Evolutionary conservation across 805 yeast genomes (phyloP), one percentile per base, ranked within the genome.

Genomic region (Saccharomycopsis sp.): DNA sequence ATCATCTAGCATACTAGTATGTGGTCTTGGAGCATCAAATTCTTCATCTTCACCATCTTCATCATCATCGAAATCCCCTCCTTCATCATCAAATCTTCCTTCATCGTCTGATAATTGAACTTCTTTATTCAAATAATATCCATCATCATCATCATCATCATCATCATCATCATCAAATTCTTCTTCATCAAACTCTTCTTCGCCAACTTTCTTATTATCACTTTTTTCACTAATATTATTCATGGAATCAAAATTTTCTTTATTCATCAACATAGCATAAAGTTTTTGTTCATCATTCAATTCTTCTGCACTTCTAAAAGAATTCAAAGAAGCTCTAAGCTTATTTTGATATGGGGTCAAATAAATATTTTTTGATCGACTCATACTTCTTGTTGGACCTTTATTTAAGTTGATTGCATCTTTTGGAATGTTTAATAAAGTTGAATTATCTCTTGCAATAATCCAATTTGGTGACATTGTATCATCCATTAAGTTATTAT

Each of bases 381-480:
- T 43, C 19, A 43, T 18, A 23, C 45, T 40, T 35, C 47, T 28
- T 23, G 34, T 40, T 3, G 47, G 44, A 13, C 41, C 41, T n/a
- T 33, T 34, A 20, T 38, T 41, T n/a, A 36, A 31, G n/a, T 21
- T 31, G 15, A 40, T 42, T 19, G 37, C 27, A 20, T 44, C 49
- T 19, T 41, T 36, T 12, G 46, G 45, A 34, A 47, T 44, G 29
- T 44, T 47, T 20, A 42, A 21, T 21, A 47, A 37, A 8, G 50
- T 41, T 3, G 49, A 45, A 33, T 45, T 47, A 15, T 47, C 49
- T 30, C 50, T 28, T 1, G 49, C 47, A 27, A 47, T 45, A 29
- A 45, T 42, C 50, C 50, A 47, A 28, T 47, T 47, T n/a, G 49
- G 49, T 8, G 46, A 41, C 10, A 31, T 36, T 14, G 43, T 31